Evolutionary conservation across 2,329 filamentous ascomycete genomes (phyloP), one percentile per base, ranked within the genome.

Genomic region (Nemania sp.): DNA sequence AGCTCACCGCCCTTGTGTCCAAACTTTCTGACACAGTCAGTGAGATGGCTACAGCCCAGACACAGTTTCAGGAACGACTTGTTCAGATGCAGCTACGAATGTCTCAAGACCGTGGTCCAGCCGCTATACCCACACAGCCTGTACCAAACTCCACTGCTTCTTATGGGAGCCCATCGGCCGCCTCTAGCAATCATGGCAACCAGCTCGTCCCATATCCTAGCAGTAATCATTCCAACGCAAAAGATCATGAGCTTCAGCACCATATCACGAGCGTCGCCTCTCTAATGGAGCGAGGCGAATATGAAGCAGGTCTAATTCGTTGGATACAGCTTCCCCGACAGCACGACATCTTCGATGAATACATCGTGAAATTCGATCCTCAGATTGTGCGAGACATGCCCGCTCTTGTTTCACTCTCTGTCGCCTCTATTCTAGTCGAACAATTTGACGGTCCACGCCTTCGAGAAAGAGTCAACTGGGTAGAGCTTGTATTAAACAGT

Each of bases 1-100:
- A 92, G 74, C 84, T 95, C n/a, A 85, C 90, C 7, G 85, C 86
- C 15, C 85, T 92, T 32, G 89, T 93, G 4, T 86, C 86, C 35
- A 86, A 88, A 26, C 83, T 94, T 65, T 87, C 89, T 2, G 88
- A 90, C 70, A 92, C 90, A 52, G 85, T 95, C 26, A 87, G 89
- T 45, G 87, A 87, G 13, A 90, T 95, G 89, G 89, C 89, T 5
- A 81, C 87, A 5, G 86, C 87, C 1, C 92, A 94, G 79, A 81
- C 87, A 3, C 86, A 91, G 63, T 89, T 93, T 72, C 91, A 94
- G 77, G 86, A 86, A 49, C 86, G 87, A 71, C 83, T 90, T 64
- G 79, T 89, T 59, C 89, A 88, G 77, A 81, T 88, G 71, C 86
- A 87, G 72, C 82, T 85, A 54, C 82, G 86, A 70, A 77, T 82